Conservation (phyloP, 2,329 filamentous ascomycete genomes). For the Macrophomina tecta region DNA sequence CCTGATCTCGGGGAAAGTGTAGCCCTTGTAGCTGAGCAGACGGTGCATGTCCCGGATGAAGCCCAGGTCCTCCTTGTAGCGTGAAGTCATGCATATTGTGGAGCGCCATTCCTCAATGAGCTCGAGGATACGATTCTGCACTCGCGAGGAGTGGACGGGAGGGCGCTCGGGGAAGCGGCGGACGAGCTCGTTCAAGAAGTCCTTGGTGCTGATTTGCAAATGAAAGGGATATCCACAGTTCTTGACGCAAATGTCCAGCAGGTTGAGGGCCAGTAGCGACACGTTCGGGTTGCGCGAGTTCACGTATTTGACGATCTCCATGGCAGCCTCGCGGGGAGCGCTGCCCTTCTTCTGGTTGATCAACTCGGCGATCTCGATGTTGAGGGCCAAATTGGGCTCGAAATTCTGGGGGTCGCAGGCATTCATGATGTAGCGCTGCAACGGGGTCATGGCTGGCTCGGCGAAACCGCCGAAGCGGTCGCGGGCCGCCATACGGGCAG, state of each 20-base stretch:
- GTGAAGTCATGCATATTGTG: constrained; percentile 96
- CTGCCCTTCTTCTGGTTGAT: constrained; percentile 98
- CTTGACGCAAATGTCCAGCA: constrained; percentile 99
- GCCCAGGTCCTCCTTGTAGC: constrained; percentile 95
- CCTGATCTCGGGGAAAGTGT: constrained; percentile 90
- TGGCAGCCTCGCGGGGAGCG: constrained; percentile 87
- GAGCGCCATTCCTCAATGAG: constrained; percentile 97
- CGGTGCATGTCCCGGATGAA: constrained; percentile 98
- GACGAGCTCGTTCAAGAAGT: constrained; percentile 98
- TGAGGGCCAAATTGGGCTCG: constrained; percentile 94
- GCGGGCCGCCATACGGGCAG: constrained; percentile 91
- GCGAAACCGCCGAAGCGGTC: constrained; percentile 89
- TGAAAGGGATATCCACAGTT: constrained; percentile 99
- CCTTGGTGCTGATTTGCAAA: constrained; percentile 97
- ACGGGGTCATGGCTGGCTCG: constrained; percentile 78
- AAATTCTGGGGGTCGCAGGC: constrained; percentile 97
- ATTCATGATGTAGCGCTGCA: constrained; percentile 94
- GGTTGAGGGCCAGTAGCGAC: constrained; percentile 81
- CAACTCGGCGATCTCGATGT: constrained; percentile 94
- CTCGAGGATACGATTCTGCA: constrained; percentile 92
- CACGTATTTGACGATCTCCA: constrained; percentile 90
- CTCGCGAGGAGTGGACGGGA: constrained; percentile 81
- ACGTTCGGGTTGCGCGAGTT: constrained; percentile 98
- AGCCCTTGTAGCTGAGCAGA: constrained; percentile 94
- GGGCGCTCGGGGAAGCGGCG: constrained; percentile 94